Evolutionary conservation across 2,329 filamentous ascomycete species (phyloP).

Genomic region (Aspergillus ochraceoroseus): DNA sequence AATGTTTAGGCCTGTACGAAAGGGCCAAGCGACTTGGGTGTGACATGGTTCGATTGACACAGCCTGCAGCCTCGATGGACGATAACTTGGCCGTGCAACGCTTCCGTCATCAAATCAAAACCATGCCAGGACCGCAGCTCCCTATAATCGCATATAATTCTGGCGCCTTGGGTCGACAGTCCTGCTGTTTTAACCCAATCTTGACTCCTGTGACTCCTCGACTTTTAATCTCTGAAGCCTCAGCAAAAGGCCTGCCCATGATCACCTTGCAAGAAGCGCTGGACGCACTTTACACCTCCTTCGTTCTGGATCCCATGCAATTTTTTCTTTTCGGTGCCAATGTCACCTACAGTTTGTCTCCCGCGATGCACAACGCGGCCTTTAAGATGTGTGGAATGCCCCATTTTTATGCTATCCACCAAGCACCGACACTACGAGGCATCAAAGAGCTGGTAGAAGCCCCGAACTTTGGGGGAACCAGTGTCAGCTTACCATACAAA

Average conservation of each 20-base stretch:
- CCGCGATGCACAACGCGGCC: constrained; percentile 71
- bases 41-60: constrained; percentile 58
- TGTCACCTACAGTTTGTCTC: constrained; percentile 67
- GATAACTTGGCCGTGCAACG: constrained; percentile 60
- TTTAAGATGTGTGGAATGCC: constrained; percentile 63
- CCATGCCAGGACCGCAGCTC: constrained; percentile 43
- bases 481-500: constrained; percentile 69
- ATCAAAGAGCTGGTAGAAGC: constrained; percentile 62
- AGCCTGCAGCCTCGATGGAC: constrained; percentile 52
- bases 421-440: constrained; percentile 58
- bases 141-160: constrained; percentile 63
- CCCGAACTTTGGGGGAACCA: constrained; percentile 65
- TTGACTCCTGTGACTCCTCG: constrained; percentile 58
- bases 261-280: constrained; percentile 62
- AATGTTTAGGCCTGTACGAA: constrained; percentile 56
- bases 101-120: constrained; percentile 50
- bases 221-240: constrained; percentile 43
- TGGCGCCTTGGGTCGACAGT: constrained; percentile 58
- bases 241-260: constrained; percentile 44
- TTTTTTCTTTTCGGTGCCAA: constrained; percentile 71
- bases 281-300: constrained; percentile 60
- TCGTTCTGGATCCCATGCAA: constrained; percentile 63
- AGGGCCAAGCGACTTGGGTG: constrained; percentile 56
- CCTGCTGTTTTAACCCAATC: constrained; percentile 61
- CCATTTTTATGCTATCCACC: constrained; percentile 62